phyloP scores from a whole-genome alignment of 2,329 filamentous ascomycete genomes.

The Penicillium sp. region DNA sequence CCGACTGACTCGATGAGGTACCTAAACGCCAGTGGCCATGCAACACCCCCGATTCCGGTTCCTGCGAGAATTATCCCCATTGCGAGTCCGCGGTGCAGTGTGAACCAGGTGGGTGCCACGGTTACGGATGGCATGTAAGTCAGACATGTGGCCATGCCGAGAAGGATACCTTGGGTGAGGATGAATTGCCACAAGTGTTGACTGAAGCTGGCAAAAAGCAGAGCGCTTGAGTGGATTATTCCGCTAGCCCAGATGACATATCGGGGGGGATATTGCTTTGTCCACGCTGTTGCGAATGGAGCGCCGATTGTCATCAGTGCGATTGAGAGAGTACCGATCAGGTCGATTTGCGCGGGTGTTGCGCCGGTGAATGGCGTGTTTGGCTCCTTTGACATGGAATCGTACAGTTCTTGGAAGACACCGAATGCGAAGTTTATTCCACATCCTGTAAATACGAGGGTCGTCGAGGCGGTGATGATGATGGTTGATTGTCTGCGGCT shows the following conservation, averaged over 20 bases:
- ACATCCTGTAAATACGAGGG: constrained; percentile 37
- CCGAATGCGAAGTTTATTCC: constrained; percentile 44
- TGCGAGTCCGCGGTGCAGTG: constrained; percentile 35
- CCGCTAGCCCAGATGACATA: constrained; percentile 32
- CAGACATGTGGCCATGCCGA: constrained; percentile 40
- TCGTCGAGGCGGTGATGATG: constrained; percentile 16
- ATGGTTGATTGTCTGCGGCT: constrained; percentile 10
- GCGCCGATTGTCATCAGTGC: constrained; percentile 40
- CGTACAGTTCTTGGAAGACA: constrained; percentile 44
- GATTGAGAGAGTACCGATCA: constrained; percentile 41
- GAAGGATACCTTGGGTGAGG: constrained; percentile 38
- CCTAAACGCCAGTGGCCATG: constrained; percentile 36
- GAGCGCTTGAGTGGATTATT: constrained; percentile 29
- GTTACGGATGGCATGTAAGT: constrained; percentile 41
- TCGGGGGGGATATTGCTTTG: constrained; percentile 36
- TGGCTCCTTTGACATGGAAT: constrained; percentile 30
- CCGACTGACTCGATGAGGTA: constrained; percentile 34
- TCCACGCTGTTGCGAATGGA: constrained; percentile 37
- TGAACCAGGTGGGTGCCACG: constrained; percentile 42
- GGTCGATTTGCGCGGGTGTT: constrained; percentile 39
- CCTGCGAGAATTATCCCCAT: constrained; percentile 43
- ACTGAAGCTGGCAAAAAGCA: constrained; percentile 36
- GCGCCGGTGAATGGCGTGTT: constrained; percentile 38
- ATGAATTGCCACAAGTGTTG: constrained; percentile 34
- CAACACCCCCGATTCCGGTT: constrained; percentile 42